Conservation (phyloP, 345 rosid species). For the Boechera retrofracta region DNA sequence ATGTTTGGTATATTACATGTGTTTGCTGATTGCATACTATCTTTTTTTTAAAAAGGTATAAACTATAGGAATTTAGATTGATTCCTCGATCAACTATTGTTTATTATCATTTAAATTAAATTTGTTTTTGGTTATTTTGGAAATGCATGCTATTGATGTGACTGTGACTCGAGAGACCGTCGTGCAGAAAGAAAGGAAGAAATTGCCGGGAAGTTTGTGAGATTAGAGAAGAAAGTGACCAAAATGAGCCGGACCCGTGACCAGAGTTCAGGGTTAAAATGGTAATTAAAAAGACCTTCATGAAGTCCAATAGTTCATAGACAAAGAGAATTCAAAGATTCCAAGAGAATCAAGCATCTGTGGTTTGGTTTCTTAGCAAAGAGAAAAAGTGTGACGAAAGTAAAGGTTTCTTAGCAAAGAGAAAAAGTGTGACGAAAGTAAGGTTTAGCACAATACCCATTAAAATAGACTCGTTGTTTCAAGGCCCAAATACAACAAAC, state of each 20-base stretch:
- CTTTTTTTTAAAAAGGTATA: slow-evolving; percentile 36
- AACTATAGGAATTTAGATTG: slow-evolving; percentile 43
- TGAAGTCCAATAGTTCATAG: background rate
- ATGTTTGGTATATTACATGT: slow-evolving; percentile 45
- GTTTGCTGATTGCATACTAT: slow-evolving; percentile 38
- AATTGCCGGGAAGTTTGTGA: slow-evolving; percentile 40
- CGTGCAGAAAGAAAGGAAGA: slow-evolving; percentile 23
- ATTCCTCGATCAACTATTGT: slow-evolving; percentile 22
- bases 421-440: too few species aligned
- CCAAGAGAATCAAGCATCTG: slow-evolving; percentile 32
- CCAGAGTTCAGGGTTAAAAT: slow-evolving; percentile 1
- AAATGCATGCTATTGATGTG: slow-evolving; percentile 41
- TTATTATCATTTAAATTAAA: background rate
- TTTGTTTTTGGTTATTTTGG: background rate
- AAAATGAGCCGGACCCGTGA: slow-evolving; percentile 11
- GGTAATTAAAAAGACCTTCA: background rate
- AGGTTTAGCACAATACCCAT: too few species aligned
- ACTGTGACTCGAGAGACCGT: slow-evolving; percentile 27
- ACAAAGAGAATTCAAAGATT: slow-evolving; percentile 31
- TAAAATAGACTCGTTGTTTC: too few species aligned
- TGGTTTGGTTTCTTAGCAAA: background rate
- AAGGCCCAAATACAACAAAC: too few species aligned
- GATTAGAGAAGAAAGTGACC: slow-evolving; percentile 18
- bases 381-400: too few species aligned
- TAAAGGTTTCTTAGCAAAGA: background rate